phyloP scores from a whole-genome alignment of 2,329 filamentous ascomycete genomes.

The Microdochium trichocladiopsis region DNA sequence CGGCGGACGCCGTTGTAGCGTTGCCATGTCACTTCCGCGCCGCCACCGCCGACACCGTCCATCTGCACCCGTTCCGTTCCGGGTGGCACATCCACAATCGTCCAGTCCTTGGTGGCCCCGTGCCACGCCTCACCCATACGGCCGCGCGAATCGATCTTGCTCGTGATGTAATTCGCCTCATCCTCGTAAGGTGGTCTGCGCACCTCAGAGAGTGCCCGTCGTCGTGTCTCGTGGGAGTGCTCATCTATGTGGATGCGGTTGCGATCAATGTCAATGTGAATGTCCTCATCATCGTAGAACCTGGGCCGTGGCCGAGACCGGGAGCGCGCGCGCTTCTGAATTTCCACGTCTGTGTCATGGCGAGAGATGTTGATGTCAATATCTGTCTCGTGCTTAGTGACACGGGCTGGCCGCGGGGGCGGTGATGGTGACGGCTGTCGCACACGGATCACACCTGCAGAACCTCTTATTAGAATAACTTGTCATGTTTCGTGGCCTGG shows the following conservation, averaged over 20 bases:
- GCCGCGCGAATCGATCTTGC: slow-evolving; percentile 50
- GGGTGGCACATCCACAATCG: slow-evolving; percentile 76
- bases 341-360: slow-evolving; percentile 50
- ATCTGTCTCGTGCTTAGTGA: slow-evolving; percentile 47
- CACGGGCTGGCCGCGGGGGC: slow-evolving; percentile 39
- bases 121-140: slow-evolving; percentile 67
- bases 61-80: slow-evolving; percentile 77
- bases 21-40: slow-evolving; percentile 71
- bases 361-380: slow-evolving; percentile 53
- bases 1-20: slow-evolving; percentile 72
- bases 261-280: slow-evolving; percentile 54
- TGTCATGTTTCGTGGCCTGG: slow-evolving; percentile 1
- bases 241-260: slow-evolving; percentile 26
- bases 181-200: slow-evolving; percentile 50
- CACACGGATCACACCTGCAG: slow-evolving; percentile 36
- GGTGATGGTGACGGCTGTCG: slow-evolving; percentile 37
- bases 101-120: slow-evolving; percentile 71
- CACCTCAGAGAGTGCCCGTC: slow-evolving; percentile 45
- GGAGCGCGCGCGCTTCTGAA: slow-evolving; percentile 33
- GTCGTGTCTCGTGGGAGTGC: slow-evolving; percentile 35
- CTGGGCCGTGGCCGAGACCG: slow-evolving; percentile 15
- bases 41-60: slow-evolving; percentile 70
- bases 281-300: slow-evolving; percentile 53
- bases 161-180: slow-evolving; percentile 56
- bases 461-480: slow-evolving; percentile 7